Evolutionary conservation across 1,139 yeast genomes (phyloP).

Genomic region (Yamadazyma epiphylla): DNA sequence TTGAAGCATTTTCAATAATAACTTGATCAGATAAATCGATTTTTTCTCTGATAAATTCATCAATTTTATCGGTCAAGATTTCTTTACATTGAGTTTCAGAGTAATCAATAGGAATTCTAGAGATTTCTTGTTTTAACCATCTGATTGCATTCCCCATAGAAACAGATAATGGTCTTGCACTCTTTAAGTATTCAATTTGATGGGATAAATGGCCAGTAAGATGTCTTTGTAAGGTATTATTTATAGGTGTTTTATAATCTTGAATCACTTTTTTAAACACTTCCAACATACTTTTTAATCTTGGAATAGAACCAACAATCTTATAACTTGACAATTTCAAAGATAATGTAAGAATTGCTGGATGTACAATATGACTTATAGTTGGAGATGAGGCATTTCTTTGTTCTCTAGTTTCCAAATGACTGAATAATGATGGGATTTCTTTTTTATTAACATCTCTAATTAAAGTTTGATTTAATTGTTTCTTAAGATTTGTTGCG

Average conservation of each 20-base stretch:
- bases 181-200: slow-evolving; percentile 88
- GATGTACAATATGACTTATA: slow-evolving; percentile 76
- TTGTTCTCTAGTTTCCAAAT: slow-evolving; percentile 80
- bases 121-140: slow-evolving; percentile 93
- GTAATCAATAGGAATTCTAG: slow-evolving; percentile 68
- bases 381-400: slow-evolving; percentile 64
- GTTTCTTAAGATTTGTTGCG: slow-evolving; percentile 53
- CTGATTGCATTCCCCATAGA: slow-evolving; percentile 98
- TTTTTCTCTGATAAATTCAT: slow-evolving; percentile 78
- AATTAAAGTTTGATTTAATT: slow-evolving; percentile 50
- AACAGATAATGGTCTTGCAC: slow-evolving; percentile 87
- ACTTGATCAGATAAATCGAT: slow-evolving; percentile 80
- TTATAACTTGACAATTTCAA: slow-evolving; percentile 79
- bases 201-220: slow-evolving; percentile 86
- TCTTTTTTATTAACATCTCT: slow-evolving; percentile 37
- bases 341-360: slow-evolving; percentile 74
- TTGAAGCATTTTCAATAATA: slow-evolving; percentile 76
- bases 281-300: slow-evolving; percentile 81
- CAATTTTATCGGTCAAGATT: slow-evolving; percentile 64
- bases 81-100: slow-evolving; percentile 72
- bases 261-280: slow-evolving; percentile 78
- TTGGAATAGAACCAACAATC: slow-evolving; percentile 83
- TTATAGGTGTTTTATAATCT: slow-evolving; percentile 82
- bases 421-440: slow-evolving; percentile 73
- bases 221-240: slow-evolving; percentile 82